Evolutionary conservation across 179 eudicot genomes (phyloP).

Genomic region (Carnegiea gigantea): DNA sequence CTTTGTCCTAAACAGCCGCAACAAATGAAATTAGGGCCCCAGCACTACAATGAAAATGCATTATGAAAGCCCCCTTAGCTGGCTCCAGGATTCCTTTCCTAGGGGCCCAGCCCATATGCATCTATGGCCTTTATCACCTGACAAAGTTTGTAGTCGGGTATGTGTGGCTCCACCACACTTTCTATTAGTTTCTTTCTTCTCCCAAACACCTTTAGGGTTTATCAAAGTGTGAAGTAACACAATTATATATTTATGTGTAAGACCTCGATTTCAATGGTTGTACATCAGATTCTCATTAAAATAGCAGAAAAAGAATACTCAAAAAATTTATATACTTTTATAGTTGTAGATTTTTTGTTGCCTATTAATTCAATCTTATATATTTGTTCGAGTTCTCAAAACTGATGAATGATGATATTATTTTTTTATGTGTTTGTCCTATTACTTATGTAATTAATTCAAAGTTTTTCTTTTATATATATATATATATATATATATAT

Average conservation of each 20-base stretch:
- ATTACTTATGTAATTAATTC: too few species aligned
- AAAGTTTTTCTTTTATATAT: not conserved
- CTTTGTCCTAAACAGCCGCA: not conserved
- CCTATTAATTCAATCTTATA: too few species aligned
- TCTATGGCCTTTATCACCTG: not conserved
- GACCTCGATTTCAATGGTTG: too few species aligned
- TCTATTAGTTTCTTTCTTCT: not conserved
- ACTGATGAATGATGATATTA: too few species aligned
- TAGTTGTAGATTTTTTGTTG: too few species aligned
- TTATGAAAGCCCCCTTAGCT: not conserved
- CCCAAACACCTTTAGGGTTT: not conserved
- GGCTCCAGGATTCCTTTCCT: not conserved
- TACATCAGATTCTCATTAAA: too few species aligned
- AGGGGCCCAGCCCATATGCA: not conserved
- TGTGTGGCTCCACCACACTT: not conserved
- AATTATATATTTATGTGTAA: too few species aligned
- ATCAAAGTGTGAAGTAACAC: not conserved
- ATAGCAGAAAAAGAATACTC: too few species aligned
- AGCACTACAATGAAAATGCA: not conserved
- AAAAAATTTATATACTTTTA: too few species aligned
- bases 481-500: too few species aligned
- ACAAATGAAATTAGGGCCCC: not conserved
- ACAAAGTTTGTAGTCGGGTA: not conserved
- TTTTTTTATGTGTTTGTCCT: too few species aligned
- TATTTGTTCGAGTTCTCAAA: too few species aligned